Conservation (phyloP, 768 basidiomycete genomes). For the Pleurotus eryngii region DNA sequence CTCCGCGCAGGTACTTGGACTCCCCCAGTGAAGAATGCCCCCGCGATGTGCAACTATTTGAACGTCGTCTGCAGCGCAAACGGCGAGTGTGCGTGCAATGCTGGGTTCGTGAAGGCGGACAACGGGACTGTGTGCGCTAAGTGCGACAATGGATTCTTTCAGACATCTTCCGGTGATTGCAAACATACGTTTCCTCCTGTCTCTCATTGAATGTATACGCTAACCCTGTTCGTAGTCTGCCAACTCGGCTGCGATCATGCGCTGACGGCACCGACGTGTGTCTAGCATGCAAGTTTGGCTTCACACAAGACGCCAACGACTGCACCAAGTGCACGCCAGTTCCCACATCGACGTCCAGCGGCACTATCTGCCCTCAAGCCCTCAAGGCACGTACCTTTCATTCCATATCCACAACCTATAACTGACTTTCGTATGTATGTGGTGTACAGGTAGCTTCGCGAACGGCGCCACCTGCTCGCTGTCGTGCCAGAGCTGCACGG, state of each 20-base stretch:
- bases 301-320: too few species aligned
- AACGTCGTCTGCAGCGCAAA: constrained; percentile 71
- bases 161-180: constrained; percentile 55
- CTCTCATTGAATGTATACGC: too few species aligned
- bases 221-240: constrained; percentile 40
- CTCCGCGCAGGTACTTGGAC: constrained; percentile 57
- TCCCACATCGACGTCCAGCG: too few species aligned
- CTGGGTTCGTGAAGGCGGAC: constrained; percentile 54
- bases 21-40: constrained; percentile 38
- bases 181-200: constrained; percentile 36
- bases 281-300: constrained; percentile 12
- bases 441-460: too few species aligned
- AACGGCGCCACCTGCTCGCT: too few species aligned
- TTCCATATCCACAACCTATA: too few species aligned
- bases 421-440: too few species aligned
- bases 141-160: constrained; percentile 65
- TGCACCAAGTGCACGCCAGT: too few species aligned
- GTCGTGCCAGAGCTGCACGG: too few species aligned
- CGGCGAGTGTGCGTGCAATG: constrained; percentile 62
- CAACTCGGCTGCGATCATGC: constrained; percentile 63
- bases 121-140: constrained; percentile 67
- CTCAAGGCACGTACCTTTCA: too few species aligned
- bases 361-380: too few species aligned
- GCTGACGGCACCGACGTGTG: constrained; percentile 60
- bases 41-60: constrained; percentile 72